Evolutionary conservation across 1,284 basidiomycete genomes (phyloP), one percentile per base, ranked within the genome.

Genomic region (Boletus sp.): DNA sequence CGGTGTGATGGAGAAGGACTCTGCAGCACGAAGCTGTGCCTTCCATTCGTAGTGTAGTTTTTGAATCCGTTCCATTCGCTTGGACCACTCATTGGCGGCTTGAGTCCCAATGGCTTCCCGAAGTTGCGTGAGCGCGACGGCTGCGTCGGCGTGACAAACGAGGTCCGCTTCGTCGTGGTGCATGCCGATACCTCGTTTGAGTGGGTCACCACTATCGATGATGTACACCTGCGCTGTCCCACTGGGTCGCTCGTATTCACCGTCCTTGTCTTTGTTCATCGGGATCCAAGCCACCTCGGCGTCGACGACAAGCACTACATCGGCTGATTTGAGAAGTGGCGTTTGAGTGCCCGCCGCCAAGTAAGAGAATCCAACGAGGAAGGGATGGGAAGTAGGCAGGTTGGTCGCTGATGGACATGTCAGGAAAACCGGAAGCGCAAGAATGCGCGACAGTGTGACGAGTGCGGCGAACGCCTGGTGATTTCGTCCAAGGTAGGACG

Each of bases 241-340:
- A 1, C 53, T 65, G 0, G 85, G 84, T 35, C 69, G 67, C 35
- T 69, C 67, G 45, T 57, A 47, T 31, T 29, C 46, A 20, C 66
- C 66, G 7, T 71, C 72, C 57, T 69, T 78, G 22, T 69, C 71
- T 42, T 77, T 72, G 56, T 80, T 77, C 50, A 76, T 74, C 0
- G 82, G 78, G n/a, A 89, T 80, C 84, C 86, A 90, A 0, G 87
- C 84, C 1, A 88, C 72, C 58, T 87, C 85, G 9, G 77, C 78
- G 53, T 90, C 87, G 13, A 90, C 60, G 18, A 88, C 74, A 20
- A 90, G 71, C 36, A 91, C 78, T 5, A 83, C 78, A 63, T 90
- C 88, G 0, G 85, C 85, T 29, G 73, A 70, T 42, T 75, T 72
- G 16, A 90, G 76, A 52, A 80, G 75, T 4, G 71, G 63, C 31